Conservation (phyloP, 1,139 yeast genomes). For the Trichomonascaceae sp. region DNA sequence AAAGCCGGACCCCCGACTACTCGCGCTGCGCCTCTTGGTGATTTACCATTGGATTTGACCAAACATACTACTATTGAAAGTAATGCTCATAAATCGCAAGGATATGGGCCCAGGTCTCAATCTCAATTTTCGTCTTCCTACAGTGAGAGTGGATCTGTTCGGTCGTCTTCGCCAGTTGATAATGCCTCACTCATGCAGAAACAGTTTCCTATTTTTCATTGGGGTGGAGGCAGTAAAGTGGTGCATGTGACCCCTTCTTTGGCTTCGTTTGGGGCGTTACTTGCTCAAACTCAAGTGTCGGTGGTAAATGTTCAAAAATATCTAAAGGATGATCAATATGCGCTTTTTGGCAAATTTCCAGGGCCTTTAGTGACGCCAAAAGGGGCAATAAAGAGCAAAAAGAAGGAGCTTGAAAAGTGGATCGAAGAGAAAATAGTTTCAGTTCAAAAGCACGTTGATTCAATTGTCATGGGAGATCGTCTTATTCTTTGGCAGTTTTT, state of each 20-base stretch:
- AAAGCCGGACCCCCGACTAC: neutral
- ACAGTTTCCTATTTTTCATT: constrained; percentile 75
- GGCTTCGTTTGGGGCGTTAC: constrained; percentile 28
- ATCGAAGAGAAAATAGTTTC: constrained; percentile 32
- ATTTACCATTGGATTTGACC: constrained; percentile 20
- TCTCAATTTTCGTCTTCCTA: neutral
- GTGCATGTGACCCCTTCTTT: constrained; percentile 42
- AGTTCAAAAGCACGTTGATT: constrained; percentile 19
- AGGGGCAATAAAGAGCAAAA: constrained; percentile 46
- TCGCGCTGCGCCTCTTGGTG: constrained; percentile 15
- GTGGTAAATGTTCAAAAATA: constrained; percentile 27
- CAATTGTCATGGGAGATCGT: constrained; percentile 20
- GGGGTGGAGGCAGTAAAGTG: constrained; percentile 48
- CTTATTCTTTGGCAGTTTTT: constrained; percentile 31
- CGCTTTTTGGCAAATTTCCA: constrained; percentile 41
- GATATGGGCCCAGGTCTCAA: neutral
- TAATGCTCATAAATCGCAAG: constrained; percentile 3
- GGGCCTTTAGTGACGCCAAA: constrained; percentile 48
- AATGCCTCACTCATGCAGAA: constrained; percentile 35
- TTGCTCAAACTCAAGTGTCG: constrained; percentile 28
- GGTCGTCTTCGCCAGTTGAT: constrained; percentile 19
- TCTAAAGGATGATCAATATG: constrained; percentile 24
- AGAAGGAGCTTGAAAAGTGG: constrained; percentile 65
- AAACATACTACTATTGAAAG: neutral
- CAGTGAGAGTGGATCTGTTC: neutral